A percentile compares a stretch with the other conserved stretches of the same genome.
phyloP scores from a whole-genome alignment of 225 moss, liverwort and hornwort species.

The Bryum argenteum region DNA sequence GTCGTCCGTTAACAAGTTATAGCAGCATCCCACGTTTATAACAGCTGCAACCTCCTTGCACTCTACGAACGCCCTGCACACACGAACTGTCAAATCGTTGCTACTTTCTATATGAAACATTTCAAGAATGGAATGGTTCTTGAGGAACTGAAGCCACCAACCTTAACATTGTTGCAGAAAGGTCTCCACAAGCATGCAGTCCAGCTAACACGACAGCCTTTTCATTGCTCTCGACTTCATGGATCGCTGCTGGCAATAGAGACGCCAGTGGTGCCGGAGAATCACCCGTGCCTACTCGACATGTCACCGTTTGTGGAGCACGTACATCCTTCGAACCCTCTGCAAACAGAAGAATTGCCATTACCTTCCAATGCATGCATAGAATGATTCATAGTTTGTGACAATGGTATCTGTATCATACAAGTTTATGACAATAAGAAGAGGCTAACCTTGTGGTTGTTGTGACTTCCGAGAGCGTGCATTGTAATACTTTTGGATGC shows the following conservation, averaged over 20 bases:
- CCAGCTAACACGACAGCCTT: conserved; percentile 52
- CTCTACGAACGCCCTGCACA: conserved; percentile 57
- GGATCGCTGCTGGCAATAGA: conserved; percentile 45
- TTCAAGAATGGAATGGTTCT: background rate
- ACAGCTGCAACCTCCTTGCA: conserved; percentile 61
- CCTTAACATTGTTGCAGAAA: conserved; percentile 70
- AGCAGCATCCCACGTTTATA: conserved; percentile 67
- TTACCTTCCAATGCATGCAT: too few relatives aligned
- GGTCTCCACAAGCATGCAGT: conserved; percentile 68
- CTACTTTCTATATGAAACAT: background rate
- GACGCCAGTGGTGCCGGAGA: conserved; percentile 49
- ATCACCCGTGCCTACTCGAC: conserved; percentile 52
- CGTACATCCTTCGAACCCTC: conserved; percentile 38
- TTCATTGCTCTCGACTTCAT: conserved; percentile 15
- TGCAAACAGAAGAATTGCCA: conserved; percentile 20
- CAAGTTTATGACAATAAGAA: background rate
- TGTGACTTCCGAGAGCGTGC: conserved; percentile 43
- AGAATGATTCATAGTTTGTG: too few relatives aligned
- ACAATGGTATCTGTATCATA: too few relatives aligned
- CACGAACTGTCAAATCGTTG: background rate
- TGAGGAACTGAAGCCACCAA: conserved; percentile 22
- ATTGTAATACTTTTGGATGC: conserved; percentile 65
- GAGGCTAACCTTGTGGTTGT: conserved; percentile 45
- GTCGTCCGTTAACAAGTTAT: conserved; percentile 56
- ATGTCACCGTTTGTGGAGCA: conserved; percentile 60